Evolutionary conservation across 352 stramenopile species (phyloP).

Genomic region (Globisporangium splendens): DNA sequence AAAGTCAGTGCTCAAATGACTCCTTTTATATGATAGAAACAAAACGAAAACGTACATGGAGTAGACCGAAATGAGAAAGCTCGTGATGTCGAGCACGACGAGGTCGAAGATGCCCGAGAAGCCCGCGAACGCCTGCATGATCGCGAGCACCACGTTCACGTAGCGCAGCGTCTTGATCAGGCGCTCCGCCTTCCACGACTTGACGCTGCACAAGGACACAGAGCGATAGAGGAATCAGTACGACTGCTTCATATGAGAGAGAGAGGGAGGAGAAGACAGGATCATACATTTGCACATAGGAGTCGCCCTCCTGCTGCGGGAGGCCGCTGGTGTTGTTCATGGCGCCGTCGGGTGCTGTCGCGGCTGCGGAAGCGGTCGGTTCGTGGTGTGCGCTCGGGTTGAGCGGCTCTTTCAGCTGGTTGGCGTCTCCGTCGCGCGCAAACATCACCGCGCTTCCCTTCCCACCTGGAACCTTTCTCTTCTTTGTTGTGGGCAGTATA

Average conservation of each 20-base stretch:
- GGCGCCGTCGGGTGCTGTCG: not conserved
- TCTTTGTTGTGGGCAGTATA: not conserved
- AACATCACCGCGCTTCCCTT: slow-evolving; percentile 4
- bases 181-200: slow-evolving; percentile 59
- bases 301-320: slow-evolving; percentile 12
- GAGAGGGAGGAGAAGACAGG: not conserved
- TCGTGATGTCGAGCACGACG: slow-evolving; percentile 81
- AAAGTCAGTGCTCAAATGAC: no score
- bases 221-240: not conserved
- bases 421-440: slow-evolving; percentile 2
- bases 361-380: not conserved
- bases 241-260: not conserved
- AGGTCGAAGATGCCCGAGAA: slow-evolving; percentile 86
- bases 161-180: slow-evolving; percentile 83
- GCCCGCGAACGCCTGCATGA: slow-evolving; percentile 76
- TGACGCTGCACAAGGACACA: slow-evolving; percentile 33
- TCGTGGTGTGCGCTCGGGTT: slow-evolving; percentile 16
- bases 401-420: slow-evolving; percentile 16
- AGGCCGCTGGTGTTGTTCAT: slow-evolving; percentile 14
- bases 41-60: slow-evolving; percentile 55
- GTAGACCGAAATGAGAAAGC: slow-evolving; percentile 85
- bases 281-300: slow-evolving; percentile 13
- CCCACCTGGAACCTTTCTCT: not conserved
- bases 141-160: slow-evolving; percentile 75
- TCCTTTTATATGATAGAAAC: not conserved